Base-by-base conservation (phyloP, 306 rosid genomes). In the Mucuna pruriens region DNA sequence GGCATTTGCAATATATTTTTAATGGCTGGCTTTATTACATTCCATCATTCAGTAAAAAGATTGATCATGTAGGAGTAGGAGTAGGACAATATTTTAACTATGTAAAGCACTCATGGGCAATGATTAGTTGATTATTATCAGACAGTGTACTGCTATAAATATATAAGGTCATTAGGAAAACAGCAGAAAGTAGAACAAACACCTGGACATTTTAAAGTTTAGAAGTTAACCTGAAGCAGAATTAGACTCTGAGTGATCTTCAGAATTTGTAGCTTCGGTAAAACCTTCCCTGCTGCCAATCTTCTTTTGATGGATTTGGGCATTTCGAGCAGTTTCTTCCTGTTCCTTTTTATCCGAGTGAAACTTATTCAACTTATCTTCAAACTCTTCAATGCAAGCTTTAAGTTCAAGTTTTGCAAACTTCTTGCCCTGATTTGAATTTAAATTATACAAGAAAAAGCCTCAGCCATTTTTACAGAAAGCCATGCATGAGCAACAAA, bases 401-500 rank as follows among this genome's bases (percentile, higher is more conserved):
- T 90, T 95, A 13, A 93, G 90, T 86, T 95, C 99, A 49, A 88
- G 84, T 85, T 95, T 95, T 77, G 97, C 97, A 85, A 93, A 95
- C 88, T 95, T 95, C 89, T 93, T 95, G 65, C 84, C 85, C 99
- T 95, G 91, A 80, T 83, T 63, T 76, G 58, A 46, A 46, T 64
- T 80, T 25, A 58, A 23, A 65, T 22, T 40, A 34, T 4, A 63
- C 46, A 51, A 45, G 63, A 57, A 84, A 63, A 68, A 71, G 42
- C 34, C 62, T 52, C 58, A 26, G 71, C 48, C 42, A 36, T 63
- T 54, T 48, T 6, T 48, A 36, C 55, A 40, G 5, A 76, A 58
- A 77, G 26, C 60, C 60, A 85, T 5, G 60, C 79, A 71, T n/a
- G 67, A 77, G 72, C 48, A 66, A 61, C 65, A 40, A 55, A 71